These are phyloP conservation scores for Clarireedia paspali DNA, from an alignment of 2,329 filamentous ascomycete species.

Conservation along the genomic window DNA sequence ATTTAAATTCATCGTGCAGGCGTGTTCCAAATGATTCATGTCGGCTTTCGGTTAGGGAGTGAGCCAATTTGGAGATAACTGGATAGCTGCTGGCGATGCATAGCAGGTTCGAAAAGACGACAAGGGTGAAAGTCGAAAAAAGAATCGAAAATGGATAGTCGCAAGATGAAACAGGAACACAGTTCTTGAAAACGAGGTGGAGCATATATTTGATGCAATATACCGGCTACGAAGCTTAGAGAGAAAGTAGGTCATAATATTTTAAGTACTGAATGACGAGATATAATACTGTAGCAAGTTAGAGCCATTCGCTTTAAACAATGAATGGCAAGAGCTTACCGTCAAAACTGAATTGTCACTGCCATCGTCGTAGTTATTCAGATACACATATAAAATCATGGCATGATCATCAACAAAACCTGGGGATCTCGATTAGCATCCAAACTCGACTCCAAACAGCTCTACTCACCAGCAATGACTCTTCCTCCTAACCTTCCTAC, in stretches of 20 bases:
- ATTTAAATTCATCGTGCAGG: too few species aligned
- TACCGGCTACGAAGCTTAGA: background rate
- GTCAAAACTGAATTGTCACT: slow-evolving; percentile 69
- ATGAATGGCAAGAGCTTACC: slow-evolving; percentile 38
- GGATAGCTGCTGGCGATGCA: too few species aligned
- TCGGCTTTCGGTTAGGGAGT: too few species aligned
- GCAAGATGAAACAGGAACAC: too few species aligned
- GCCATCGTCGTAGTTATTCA: slow-evolving; percentile 61
- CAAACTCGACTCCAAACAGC: background rate
- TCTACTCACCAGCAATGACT: slow-evolving; percentile 74
- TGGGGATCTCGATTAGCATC: slow-evolving; percentile 25
- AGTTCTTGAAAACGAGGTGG: too few species aligned
- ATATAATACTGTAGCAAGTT: background rate
- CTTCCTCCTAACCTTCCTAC: slow-evolving; percentile 82
- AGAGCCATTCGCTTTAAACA: background rate
- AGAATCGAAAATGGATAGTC: too few species aligned
- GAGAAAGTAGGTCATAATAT: too few species aligned
- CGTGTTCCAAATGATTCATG: too few species aligned
- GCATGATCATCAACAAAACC: slow-evolving; percentile 72
- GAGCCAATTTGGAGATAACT: too few species aligned
- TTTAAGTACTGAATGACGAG: background rate
- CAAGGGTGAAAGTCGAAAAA: too few species aligned
- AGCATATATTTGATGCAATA: too few species aligned
- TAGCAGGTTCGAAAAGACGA: too few species aligned
- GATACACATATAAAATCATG: slow-evolving; percentile 75